Base-by-base conservation (phyloP, 2,329 filamentous ascomycete genomes). In the Talaromyces sp. region DNA sequence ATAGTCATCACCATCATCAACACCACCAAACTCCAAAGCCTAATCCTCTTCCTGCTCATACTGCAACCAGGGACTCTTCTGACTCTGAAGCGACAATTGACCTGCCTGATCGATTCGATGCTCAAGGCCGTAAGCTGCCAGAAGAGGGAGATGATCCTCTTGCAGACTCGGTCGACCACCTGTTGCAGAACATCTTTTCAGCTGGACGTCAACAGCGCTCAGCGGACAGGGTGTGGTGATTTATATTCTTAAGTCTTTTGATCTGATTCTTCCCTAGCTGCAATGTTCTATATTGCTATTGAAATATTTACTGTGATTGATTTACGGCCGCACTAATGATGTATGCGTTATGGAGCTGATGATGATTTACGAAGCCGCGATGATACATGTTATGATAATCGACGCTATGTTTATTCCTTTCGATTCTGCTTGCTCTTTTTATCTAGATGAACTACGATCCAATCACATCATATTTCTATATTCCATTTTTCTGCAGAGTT, bases 21-120 rank as follows among this genome's bases (percentile, higher is more conserved):
- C 56, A 57, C 54, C 59, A 52, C 48, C 67, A 60, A 65, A 47
- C 31, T 14, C 9, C 56, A 33, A 59, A 45, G 37, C 37, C 56
- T 16, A 45, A 39, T 45, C 9, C 22, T 45, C 37, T 31, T 59
- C 37, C 56, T 43, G 43, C 48, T 54, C 19, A 16, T 19, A 24
- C 19, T 56, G 67, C 69, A 39, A 31, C 45, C 2, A 58, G 66
- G 6, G 71, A 71, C 60, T 68, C 56, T 10, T 59, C 72, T 5
- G 76, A 78, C 45, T 81, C 79, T 2, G 80, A 82, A 61, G 75
- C 76, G 16, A 82, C 79, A 1, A 71, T 81, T 35, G 79, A 82
- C 13, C 67, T 82, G 2, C 79, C 79, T 6, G 72, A 77, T 35
- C 75, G 80, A 7, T 82, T 82, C 66, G 80, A 82, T 66, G 71